Base-by-base conservation (phyloP, 768 basidiomycete genomes). In the Mycena pura region DNA sequence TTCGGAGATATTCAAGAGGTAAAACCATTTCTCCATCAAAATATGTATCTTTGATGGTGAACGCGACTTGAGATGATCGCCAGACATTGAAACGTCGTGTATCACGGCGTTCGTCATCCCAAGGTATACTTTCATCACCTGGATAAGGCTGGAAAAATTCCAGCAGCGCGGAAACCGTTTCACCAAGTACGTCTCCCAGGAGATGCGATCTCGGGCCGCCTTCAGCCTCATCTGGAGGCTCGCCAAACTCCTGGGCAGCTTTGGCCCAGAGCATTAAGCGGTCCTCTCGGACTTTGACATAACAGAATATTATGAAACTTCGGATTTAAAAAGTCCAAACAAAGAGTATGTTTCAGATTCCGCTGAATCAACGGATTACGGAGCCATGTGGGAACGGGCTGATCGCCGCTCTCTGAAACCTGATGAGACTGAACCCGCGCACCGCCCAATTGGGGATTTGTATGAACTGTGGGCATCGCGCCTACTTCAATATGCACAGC, bases 141-240 rank as follows among this genome's bases (percentile, higher is more conserved):
- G 46, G 56, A 13, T 48, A 57, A 10, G 46, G 56, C 15, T 47
- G 27, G 21, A 48, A 49, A 34, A 48, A 49, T 6, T 48, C 27
- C 5, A 57, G 25, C 7, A 49, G 11, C n/a, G 46, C 45, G 2
- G 46, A 28, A 11, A 57, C 25, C 0, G 45, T 57, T 1, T 57
- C 41, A 0, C 46, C 56, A 5, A 57, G 38, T 4, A 57, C 19
- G 7, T 57, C 56, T 1, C 56, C 56, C 0, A 57, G 24, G 15
- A 13, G 45, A 10, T 39, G 36, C 25, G 45, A n/a, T 17, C 56
- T 57, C 5, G 36, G n/a, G 17, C 17, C 3, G 8, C 5, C n/a
- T 10, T 25, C 6, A 24, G 21, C 24, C 3, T 13, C 21, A 6
- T n/a, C n/a, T n/a, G n/a, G n/a, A n/a, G n/a, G n/a, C n/a, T 24